These are phyloP conservation scores for Scalesia atractyloides DNA, from an alignment of 129 eudicot genomes.

Conservation along the genomic window DNA sequence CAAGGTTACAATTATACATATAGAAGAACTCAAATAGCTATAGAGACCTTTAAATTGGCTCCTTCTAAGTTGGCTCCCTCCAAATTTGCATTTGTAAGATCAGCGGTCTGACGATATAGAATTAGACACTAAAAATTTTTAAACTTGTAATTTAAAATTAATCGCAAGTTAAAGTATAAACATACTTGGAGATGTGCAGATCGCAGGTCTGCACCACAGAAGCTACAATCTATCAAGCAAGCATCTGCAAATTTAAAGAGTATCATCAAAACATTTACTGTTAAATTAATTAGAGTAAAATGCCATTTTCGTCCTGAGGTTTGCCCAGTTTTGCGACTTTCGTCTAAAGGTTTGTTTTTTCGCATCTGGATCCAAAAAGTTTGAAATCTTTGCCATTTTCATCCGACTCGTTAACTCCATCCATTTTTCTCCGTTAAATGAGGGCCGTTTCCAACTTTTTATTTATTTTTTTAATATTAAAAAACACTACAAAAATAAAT, in stretches of 20 bases:
- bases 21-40: constrained; percentile 9
- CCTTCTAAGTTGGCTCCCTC: constrained; percentile 99
- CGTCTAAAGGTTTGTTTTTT: too few relatives aligned
- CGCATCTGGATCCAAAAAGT: too few relatives aligned
- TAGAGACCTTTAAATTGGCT: constrained; percentile 85
- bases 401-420: too few relatives aligned
- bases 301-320: too few relatives aligned
- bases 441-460: too few relatives aligned
- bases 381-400: too few relatives aligned
- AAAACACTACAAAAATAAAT: too few relatives aligned
- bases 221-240: constrained; percentile 86
- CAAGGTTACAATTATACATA: neutral
- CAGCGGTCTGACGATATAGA: constrained; percentile 62
- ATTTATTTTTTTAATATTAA: too few relatives aligned
- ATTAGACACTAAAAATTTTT: neutral
- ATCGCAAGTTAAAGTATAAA: neutral
- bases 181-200: constrained; percentile 91
- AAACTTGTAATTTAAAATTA: neutral
- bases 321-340: too few relatives aligned
- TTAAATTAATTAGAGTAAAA: neutral
- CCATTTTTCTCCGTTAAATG: too few relatives aligned
- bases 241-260: constrained; percentile 61
- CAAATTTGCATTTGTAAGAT: constrained; percentile 94
- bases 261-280: neutral
- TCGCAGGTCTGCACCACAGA: constrained; percentile 92